Percentiles rank a stretch among this genome's conserved stretches.
Conservation (phyloP, 164 flowering plant genomes). For the Cinnamomum micranthum region DNA sequence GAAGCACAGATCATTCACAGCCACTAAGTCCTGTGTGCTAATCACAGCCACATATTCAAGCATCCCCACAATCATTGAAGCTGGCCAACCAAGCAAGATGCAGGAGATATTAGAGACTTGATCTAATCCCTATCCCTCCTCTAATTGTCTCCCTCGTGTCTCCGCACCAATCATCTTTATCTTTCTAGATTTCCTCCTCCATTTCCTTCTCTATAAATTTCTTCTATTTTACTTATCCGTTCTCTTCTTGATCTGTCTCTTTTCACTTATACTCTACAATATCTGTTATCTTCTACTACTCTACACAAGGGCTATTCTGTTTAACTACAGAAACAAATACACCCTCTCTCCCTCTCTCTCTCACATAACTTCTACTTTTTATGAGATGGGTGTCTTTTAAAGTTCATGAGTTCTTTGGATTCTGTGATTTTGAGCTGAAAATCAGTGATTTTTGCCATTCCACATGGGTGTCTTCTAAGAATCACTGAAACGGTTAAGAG, state of each 20-base stretch:
- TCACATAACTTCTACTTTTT: neutral
- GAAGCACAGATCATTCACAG: neutral
- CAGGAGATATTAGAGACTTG: neutral
- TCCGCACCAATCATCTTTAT: conserved; percentile 4
- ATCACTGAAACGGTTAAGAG: neutral
- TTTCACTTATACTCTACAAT: neutral
- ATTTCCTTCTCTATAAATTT: neutral
- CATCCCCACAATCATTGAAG: neutral
- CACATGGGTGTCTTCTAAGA: conserved; percentile 2
- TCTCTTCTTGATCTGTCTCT: neutral
- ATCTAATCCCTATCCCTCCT: neutral
- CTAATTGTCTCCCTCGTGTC: no score
- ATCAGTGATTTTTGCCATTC: neutral
- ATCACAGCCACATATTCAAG: neutral
- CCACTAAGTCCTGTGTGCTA: neutral
- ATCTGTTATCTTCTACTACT: neutral
- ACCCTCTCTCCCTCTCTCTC: neutral
- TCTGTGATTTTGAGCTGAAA: neutral
- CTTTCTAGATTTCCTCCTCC: conserved; percentile 3
- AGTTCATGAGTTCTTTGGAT: neutral
- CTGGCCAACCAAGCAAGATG: no score
- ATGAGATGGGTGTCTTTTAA: conserved; percentile 8
- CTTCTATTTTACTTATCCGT: neutral
- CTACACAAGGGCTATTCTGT: neutral
- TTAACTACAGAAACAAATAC: neutral